Evolutionary conservation across 257 asterid genomes (phyloP).

Genomic region (Ajuga chamaepitys): DNA sequence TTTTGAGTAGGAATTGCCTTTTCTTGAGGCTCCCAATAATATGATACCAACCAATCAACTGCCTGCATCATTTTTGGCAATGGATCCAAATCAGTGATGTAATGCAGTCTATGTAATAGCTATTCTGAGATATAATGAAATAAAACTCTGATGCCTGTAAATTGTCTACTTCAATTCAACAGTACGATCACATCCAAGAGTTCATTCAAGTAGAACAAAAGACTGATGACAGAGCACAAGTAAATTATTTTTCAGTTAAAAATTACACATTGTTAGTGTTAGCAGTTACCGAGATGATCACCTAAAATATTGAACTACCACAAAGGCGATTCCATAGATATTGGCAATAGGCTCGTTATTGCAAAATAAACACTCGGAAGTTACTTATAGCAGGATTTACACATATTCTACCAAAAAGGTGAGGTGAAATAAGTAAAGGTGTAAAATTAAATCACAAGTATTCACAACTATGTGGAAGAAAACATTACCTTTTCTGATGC

Average conservation of each 20-base stretch:
- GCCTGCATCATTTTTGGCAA: slow-evolving; percentile 46
- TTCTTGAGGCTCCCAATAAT: slow-evolving; percentile 89
- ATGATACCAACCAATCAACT: slow-evolving; percentile 76
- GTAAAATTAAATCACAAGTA: background rate
- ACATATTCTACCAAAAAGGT: background rate
- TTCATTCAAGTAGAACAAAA: background rate
- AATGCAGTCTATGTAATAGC: background rate
- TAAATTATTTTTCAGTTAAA: background rate
- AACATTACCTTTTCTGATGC: slow-evolving; percentile 67
- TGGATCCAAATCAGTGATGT: background rate
- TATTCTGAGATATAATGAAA: background rate
- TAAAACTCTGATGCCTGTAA: background rate
- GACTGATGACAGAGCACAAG: background rate
- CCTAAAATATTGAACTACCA: background rate
- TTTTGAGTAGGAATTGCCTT: slow-evolving; percentile 40
- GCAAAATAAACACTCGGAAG: background rate
- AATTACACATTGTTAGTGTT: background rate
- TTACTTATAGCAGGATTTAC: background rate
- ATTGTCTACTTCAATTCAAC: background rate
- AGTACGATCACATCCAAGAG: background rate
- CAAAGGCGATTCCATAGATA: background rate
- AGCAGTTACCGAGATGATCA: background rate
- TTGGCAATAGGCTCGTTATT: background rate
- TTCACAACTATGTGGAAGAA: background rate
- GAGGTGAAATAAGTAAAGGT: background rate